Evolutionary conservation across 2,329 filamentous ascomycete genomes (phyloP).

Genomic region (Fusarium subglutinans): DNA sequence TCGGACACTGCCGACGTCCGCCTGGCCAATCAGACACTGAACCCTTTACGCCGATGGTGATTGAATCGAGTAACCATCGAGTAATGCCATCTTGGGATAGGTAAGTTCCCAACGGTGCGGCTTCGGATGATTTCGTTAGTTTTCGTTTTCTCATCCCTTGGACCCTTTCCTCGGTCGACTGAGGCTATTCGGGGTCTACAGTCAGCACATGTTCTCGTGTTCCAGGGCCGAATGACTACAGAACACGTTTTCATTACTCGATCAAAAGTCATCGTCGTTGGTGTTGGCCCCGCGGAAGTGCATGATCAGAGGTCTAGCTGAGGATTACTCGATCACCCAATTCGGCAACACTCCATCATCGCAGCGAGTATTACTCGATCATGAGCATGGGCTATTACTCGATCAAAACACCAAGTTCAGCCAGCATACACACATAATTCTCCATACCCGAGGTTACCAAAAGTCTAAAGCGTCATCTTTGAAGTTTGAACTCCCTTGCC

Average conservation of each 20-base stretch:
- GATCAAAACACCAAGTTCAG: conserved; percentile 24
- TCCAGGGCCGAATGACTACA: conserved; percentile 3
- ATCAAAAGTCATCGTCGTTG: conserved; percentile 16
- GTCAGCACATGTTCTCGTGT: conserved; percentile 20
- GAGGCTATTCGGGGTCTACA: conserved; percentile 7
- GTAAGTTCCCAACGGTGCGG: neutral
- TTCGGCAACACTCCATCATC: conserved; percentile 17
- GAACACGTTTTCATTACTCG: conserved; percentile 24
- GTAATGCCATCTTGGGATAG: conserved; percentile 44
- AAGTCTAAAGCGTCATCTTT: conserved; percentile 7
- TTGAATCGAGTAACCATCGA: conserved; percentile 59
- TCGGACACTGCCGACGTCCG: conserved; percentile 42
- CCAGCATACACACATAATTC: neutral
- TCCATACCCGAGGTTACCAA: neutral
- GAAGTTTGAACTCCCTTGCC: neutral
- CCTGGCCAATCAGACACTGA: conserved; percentile 36
- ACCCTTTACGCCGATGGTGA: conserved; percentile 40
- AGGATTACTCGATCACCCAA: conserved; percentile 5
- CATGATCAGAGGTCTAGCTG: neutral
- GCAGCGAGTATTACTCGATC: neutral
- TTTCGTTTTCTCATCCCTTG: neutral
- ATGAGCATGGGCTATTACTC: conserved; percentile 12
- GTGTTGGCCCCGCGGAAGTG: conserved; percentile 14
- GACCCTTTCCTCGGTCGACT: neutral
- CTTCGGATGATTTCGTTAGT: neutral